A percentile compares a stretch with the other conserved stretches of the same genome.
Evolutionary conservation across 768 basidiomycete species (phyloP).

Genomic region (Boletus eberwhitei): DNA sequence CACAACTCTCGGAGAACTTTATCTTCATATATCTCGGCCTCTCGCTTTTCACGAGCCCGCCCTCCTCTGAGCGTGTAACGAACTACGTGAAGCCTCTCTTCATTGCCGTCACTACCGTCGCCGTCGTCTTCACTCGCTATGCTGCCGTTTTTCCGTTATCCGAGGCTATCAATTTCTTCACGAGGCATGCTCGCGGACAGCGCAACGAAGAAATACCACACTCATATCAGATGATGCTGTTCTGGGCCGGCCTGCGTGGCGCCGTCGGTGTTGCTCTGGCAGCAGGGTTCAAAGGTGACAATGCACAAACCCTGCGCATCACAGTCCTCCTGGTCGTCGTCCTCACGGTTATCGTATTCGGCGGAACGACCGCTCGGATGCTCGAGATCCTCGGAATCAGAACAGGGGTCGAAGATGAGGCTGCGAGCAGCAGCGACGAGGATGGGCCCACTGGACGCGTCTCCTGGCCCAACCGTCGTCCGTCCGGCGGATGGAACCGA

Average conservation of each 20-base stretch:
- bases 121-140: constrained; percentile 93
- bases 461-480: constrained; percentile 34
- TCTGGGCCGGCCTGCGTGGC: constrained; percentile 96
- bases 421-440: constrained; percentile 54
- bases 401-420: constrained; percentile 93
- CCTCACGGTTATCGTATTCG: constrained; percentile 90
- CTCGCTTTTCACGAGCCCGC: constrained; percentile 89
- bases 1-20: constrained; percentile 96
- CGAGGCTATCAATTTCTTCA: constrained; percentile 92
- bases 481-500: constrained; percentile 40
- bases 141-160: constrained; percentile 94
- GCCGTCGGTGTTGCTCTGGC: constrained; percentile 98
- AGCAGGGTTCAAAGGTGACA: constrained; percentile 91
- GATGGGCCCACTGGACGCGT: constrained; percentile 35
- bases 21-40: constrained; percentile 99
- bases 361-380: constrained; percentile 97
- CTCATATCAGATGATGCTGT: constrained; percentile 99
- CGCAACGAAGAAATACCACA: constrained; percentile 90
- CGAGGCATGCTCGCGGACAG: constrained; percentile 78
- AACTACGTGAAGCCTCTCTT: constrained; percentile 94
- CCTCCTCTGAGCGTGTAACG: constrained; percentile 70
- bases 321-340: constrained; percentile 97
- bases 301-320: constrained; percentile 85
- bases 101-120: constrained; percentile 86
- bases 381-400: constrained; percentile 94